These are phyloP conservation scores for Phytophthora megakarya DNA, from an alignment of 352 stramenopile genomes.

Conservation along the genomic window DNA sequence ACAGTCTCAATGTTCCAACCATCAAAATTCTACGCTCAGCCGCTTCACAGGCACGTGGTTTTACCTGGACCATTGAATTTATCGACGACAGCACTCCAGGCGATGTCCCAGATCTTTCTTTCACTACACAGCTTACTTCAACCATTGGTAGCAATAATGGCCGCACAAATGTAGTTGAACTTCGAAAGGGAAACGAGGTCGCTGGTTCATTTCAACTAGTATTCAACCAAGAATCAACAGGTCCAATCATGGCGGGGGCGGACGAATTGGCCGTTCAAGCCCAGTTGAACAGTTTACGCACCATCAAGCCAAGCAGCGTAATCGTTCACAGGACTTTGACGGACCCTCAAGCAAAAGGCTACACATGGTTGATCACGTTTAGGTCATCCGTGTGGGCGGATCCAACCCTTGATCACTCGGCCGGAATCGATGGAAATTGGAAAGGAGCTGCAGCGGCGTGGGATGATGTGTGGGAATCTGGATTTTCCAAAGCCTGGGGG, in stretches of 20 bases:
- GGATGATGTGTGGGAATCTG: slow-evolving; percentile 92
- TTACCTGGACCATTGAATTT: slow-evolving; percentile 85
- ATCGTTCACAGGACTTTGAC: slow-evolving; percentile 38
- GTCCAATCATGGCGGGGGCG: slow-evolving; percentile 88
- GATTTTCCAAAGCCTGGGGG: slow-evolving; percentile 96
- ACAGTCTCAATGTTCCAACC: slow-evolving; percentile 49
- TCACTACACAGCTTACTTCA: slow-evolving; percentile 33
- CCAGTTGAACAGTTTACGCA: slow-evolving; percentile 91
- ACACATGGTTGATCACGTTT: slow-evolving; percentile 94
- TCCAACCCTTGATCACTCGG: slow-evolving; percentile 87
- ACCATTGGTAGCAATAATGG: slow-evolving; percentile 33
- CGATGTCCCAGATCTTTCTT: slow-evolving; percentile 63
- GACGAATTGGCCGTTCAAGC: slow-evolving; percentile 81
- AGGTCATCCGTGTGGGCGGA: slow-evolving; percentile 91
- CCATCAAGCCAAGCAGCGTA: slow-evolving; percentile 92
- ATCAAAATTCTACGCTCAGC: slow-evolving; percentile 57
- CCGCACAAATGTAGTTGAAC: slow-evolving; percentile 64
- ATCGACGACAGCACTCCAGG: slow-evolving; percentile 69
- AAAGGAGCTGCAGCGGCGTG: slow-evolving; percentile 76
- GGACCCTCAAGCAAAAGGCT: slow-evolving; percentile 75
- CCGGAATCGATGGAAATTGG: slow-evolving; percentile 91
- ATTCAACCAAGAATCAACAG: slow-evolving; percentile 93
- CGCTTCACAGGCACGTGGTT: slow-evolving; percentile 68
- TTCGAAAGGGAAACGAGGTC: slow-evolving; percentile 87
- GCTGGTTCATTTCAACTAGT: slow-evolving; percentile 91